These are phyloP conservation scores for Dothiorella sarmentorum DNA, from an alignment of 2,329 filamentous ascomycete genomes.

Conservation along the genomic window DNA sequence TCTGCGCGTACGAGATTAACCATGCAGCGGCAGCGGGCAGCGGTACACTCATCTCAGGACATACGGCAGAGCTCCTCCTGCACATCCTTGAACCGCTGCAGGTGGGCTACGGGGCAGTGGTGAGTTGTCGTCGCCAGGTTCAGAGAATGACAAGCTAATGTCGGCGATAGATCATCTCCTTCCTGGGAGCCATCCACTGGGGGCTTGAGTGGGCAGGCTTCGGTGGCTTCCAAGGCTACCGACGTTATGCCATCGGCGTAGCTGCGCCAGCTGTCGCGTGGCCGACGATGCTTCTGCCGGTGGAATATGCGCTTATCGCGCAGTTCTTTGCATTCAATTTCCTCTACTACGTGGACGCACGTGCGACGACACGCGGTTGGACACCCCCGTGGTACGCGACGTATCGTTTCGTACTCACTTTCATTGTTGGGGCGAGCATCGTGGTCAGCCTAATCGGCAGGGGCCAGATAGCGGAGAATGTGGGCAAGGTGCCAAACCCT, in stretches of 20 bases:
- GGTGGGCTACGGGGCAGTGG: slow-evolving; percentile 83
- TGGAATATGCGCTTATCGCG: slow-evolving; percentile 78
- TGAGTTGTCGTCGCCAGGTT: slow-evolving; percentile 42
- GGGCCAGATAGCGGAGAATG: slow-evolving; percentile 65
- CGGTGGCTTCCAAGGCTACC: slow-evolving; percentile 65
- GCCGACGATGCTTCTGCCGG: slow-evolving; percentile 81
- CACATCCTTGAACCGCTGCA: slow-evolving; percentile 80
- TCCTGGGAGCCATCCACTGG: slow-evolving; percentile 92
- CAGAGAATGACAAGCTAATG: neutral
- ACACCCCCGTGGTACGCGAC: slow-evolving; percentile 80
- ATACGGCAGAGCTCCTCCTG: slow-evolving; percentile 69
- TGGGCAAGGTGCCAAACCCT: slow-evolving; percentile 44
- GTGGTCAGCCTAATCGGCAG: slow-evolving; percentile 77
- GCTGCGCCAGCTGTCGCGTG: slow-evolving; percentile 77
- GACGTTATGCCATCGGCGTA: slow-evolving; percentile 80
- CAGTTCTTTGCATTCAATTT: slow-evolving; percentile 84
- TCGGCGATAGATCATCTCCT: slow-evolving; percentile 71
- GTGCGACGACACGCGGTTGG: slow-evolving; percentile 71
- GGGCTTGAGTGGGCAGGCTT: slow-evolving; percentile 79
- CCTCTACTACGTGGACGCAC: slow-evolving; percentile 80
- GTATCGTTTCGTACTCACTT: slow-evolving; percentile 90
- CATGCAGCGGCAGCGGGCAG: slow-evolving; percentile 57
- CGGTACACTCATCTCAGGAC: slow-evolving; percentile 62
- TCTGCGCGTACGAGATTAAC: slow-evolving; percentile 79
- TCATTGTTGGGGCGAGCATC: slow-evolving; percentile 80